Percentiles rank a stretch among this genome's conserved stretches.
Conservation (phyloP, 2,329 filamentous ascomycete genomes). For the Cladophialophora exuberans region DNA sequence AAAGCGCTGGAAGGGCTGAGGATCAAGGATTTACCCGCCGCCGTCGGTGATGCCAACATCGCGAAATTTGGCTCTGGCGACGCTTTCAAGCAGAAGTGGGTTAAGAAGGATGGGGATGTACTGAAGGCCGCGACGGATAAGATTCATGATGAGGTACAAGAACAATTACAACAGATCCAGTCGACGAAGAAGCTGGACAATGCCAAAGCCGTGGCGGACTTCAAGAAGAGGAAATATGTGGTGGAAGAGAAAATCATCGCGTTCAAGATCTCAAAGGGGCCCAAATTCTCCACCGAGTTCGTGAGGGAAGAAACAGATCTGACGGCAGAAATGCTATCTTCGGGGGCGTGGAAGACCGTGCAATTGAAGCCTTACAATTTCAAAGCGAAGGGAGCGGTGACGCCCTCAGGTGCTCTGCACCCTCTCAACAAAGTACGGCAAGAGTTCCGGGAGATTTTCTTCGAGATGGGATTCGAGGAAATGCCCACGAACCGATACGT, state of each 20-base stretch:
- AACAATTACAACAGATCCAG: slow-evolving; percentile 74
- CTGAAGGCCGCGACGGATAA: slow-evolving; percentile 64
- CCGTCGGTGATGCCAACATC: slow-evolving; percentile 49
- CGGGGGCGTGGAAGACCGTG: slow-evolving; percentile 88
- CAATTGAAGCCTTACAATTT: slow-evolving; percentile 86
- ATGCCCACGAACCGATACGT: slow-evolving; percentile 95
- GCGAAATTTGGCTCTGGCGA: slow-evolving; percentile 82
- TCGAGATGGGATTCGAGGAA: slow-evolving; percentile 98
- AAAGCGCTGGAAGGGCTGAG: slow-evolving; percentile 77
- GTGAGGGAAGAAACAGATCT: slow-evolving; percentile 93
- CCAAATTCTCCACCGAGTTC: slow-evolving; percentile 86
- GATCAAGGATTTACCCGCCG: slow-evolving; percentile 67
- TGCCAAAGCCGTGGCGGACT: slow-evolving; percentile 74
- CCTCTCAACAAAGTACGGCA: slow-evolving; percentile 88
- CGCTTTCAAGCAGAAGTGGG: slow-evolving; percentile 78
- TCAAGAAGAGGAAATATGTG: slow-evolving; percentile 91
- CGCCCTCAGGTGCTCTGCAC: slow-evolving; percentile 54
- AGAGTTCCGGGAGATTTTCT: slow-evolving; percentile 98
- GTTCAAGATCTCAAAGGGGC: slow-evolving; percentile 82
- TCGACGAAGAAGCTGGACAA: slow-evolving; percentile 71
- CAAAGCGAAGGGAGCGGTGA: slow-evolving; percentile 64
- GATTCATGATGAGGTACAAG: slow-evolving; percentile 77
- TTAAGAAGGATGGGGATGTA: slow-evolving; percentile 65
- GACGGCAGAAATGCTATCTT: slow-evolving; percentile 86
- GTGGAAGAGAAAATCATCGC: slow-evolving; percentile 79